Evolutionary conservation across 768 basidiomycete genomes (phyloP), one percentile per base, ranked within the genome.

Genomic region (Paxillus rubicundulus): DNA sequence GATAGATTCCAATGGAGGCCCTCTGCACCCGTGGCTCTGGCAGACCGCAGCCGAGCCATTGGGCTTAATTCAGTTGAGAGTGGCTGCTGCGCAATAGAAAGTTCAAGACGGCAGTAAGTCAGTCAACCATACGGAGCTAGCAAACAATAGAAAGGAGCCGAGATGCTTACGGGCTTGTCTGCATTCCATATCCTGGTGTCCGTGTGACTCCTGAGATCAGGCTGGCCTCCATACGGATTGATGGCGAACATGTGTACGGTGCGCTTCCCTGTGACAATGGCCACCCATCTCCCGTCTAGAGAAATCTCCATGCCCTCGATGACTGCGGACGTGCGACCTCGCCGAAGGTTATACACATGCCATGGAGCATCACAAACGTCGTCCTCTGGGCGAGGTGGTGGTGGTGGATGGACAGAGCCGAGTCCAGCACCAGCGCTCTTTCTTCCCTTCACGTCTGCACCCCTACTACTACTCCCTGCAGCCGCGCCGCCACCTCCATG

Each of bases 231-330:
- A 52, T 85, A 85, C 4, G 89, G 89, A 64, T 91, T 87, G 8
- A 85, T 73, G 8, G 85, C 81, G 62, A 90, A 92, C 1, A 92
- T 70, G 69, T 92, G 89, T 18, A 85, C 69, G 0, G 82, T 87
- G 51, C 82, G 67, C 58, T 83, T 83, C 62, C 73, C 61, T 36
- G 85, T 89, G n/a, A 77, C 80, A 33, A 90, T 67, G 3, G 82
- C 89, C 16, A 83, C 66, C 86, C 87, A 92, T 33, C 84, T 68
- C 13, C 84, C 85, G 60, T 86, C 85, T 3, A 64, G 55, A 38
- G 68, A 64, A 6, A 63, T 55, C 21, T 69, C 70, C 12, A 86
- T 69, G 12, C 68, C 69, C 48, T 84, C 81, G 13, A 92, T 77
- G 5, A 80, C 69, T 5, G 84, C 88, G 3, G 76, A 74, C n/a